A percentile compares a stretch with the other conserved stretches of the same genome.
Evolutionary conservation across 2,329 filamentous ascomycete species (phyloP).

Genomic region (Sclerotinia nivalis): DNA sequence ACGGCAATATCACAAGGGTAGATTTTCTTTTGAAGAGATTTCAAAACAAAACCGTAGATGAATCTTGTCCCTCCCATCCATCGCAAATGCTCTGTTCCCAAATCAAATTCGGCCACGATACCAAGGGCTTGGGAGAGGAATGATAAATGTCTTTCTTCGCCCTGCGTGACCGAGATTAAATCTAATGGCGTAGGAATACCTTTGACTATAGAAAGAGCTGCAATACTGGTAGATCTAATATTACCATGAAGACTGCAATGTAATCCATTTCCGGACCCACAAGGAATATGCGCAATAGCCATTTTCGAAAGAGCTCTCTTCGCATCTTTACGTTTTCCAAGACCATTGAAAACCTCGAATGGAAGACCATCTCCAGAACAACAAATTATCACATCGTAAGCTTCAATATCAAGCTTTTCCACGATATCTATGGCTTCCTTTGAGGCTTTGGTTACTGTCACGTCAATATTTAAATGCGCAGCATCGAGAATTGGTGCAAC

Average conservation of each 20-base stretch:
- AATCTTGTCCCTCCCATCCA: conserved; percentile 87
- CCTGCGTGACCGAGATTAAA: conserved; percentile 83
- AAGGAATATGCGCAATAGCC: conserved; percentile 81
- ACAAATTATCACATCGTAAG: conserved; percentile 79
- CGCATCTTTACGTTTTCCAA: conserved; percentile 74
- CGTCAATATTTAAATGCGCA: conserved; percentile 74
- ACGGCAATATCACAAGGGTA: conserved; percentile 87
- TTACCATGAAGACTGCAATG: conserved; percentile 77
- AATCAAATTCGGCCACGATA: conserved; percentile 82
- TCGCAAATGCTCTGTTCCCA: conserved; percentile 82
- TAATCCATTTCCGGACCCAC: conserved; percentile 89
- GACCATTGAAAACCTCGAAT: conserved; percentile 90
- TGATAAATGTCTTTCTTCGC: conserved; percentile 68
- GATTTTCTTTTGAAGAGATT: conserved; percentile 70
- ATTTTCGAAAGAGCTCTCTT: conserved; percentile 68
- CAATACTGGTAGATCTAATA: conserved; percentile 56
- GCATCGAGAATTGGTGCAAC: conserved; percentile 80
- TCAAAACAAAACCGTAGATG: conserved; percentile 72
- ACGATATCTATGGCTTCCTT: conserved; percentile 79
- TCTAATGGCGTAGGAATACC: conserved; percentile 77
- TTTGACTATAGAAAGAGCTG: conserved; percentile 81
- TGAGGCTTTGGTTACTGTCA: conserved; percentile 65
- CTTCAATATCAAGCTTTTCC: conserved; percentile 71
- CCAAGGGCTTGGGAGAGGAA: conserved; percentile 88
- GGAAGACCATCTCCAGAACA: conserved; percentile 89